These are phyloP conservation scores for Marchantia polymorpha DNA, from an alignment of 225 moss, liverwort and hornwort species.

Conservation along the genomic window DNA sequence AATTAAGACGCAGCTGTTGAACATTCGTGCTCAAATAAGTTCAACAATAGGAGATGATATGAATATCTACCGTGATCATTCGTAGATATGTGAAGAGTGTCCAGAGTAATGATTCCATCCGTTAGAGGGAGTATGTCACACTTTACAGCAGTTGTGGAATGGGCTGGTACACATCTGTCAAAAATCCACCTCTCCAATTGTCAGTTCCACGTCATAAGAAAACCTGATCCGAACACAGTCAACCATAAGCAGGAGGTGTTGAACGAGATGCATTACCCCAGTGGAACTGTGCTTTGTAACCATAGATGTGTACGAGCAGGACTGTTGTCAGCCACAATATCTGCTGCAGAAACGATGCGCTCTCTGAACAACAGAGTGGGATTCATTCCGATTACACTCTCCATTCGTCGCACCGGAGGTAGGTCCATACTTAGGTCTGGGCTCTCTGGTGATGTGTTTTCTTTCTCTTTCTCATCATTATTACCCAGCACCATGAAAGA, in stretches of 20 bases:
- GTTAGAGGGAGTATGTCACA: conserved; percentile 90
- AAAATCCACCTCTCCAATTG: not conserved
- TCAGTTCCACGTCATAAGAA: not conserved
- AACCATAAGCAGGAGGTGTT: not conserved
- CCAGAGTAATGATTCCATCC: conserved; percentile 94
- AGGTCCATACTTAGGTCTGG: conserved; percentile 56
- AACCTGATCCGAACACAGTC: not conserved
- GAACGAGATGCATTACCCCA: conserved; percentile 60
- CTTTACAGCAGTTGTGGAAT: conserved; percentile 88
- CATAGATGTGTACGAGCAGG: conserved; percentile 91
- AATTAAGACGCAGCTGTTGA: not conserved
- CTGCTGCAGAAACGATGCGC: conserved; percentile 68
- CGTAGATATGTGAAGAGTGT: conserved; percentile 86
- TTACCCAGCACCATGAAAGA: conserved; percentile 52
- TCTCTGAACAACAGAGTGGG: conserved; percentile 76
- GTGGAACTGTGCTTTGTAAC: conserved; percentile 97
- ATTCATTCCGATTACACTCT: conserved; percentile 88
- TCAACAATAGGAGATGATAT: not conserved
- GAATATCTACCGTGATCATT: conserved; percentile 74
- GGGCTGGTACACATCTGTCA: conserved; percentile 81
- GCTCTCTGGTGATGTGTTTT: conserved; percentile 36
- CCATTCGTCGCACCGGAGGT: conserved; percentile 94
- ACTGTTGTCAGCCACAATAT: conserved; percentile 68
- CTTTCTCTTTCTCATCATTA: conserved; percentile 45
- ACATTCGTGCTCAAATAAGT: not conserved